phyloP scores from a whole-genome alignment of 73 alveolate species.

The Tetrahymena elliotti region DNA sequence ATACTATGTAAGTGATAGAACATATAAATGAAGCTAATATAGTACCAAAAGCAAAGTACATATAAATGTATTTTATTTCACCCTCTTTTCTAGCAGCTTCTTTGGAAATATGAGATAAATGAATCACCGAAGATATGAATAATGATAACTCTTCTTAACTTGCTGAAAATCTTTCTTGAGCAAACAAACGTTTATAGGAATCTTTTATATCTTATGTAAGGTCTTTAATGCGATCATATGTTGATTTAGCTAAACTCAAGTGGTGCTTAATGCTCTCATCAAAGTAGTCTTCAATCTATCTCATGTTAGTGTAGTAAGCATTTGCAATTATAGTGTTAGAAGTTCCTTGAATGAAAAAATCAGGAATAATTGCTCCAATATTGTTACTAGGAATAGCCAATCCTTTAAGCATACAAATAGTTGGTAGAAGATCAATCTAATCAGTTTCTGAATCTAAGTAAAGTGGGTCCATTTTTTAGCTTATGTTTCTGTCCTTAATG shows the following conservation, averaged over 20 bases:
- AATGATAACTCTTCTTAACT: neutral
- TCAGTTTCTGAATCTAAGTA: neutral
- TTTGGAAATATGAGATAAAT: neutral
- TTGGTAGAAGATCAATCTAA: neutral
- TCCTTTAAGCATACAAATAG: neutral
- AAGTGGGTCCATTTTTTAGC: neutral
- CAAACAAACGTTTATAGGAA: neutral
- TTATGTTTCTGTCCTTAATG: neutral
- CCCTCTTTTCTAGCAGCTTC: neutral
- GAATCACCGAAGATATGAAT: neutral
- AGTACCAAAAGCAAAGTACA: neutral
- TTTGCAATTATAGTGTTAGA: neutral
- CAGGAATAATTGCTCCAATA: neutral
- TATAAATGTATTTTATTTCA: neutral
- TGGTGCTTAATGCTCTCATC: neutral
- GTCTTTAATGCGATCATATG: neutral
- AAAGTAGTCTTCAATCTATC: neutral
- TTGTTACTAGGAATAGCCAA: neutral
- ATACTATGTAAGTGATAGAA: neutral
- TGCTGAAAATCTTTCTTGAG: neutral
- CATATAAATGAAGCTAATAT: neutral
- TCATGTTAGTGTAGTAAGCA: neutral
- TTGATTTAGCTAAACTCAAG: neutral
- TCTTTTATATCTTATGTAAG: neutral
- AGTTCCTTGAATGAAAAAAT: neutral